Percentiles rank a stretch among this genome's conserved stretches.
Conservation (phyloP, 2,329 filamentous ascomycete genomes). For the Periconia digitata region DNA sequence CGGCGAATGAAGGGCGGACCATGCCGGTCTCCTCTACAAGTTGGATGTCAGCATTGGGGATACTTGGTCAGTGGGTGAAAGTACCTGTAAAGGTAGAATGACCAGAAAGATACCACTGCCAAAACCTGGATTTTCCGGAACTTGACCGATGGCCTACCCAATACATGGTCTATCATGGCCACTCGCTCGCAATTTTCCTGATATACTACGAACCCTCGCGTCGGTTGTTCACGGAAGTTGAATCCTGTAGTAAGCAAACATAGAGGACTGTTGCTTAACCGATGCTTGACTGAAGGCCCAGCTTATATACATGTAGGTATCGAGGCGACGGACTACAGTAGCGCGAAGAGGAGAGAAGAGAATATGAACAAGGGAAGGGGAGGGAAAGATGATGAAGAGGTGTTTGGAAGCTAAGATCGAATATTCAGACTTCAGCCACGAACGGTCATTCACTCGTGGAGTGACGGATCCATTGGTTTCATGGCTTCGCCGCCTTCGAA, state of each 20-base stretch:
- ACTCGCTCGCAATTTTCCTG: neutral
- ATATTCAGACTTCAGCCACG: neutral
- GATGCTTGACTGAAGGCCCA: neutral
- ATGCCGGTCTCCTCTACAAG: slow-evolving; percentile 74
- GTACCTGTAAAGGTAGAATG: slow-evolving; percentile 76
- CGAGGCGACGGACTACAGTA: no score
- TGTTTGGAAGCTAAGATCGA: neutral
- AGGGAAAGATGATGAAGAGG: neutral
- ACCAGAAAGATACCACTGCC: slow-evolving; percentile 89
- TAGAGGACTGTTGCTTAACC: neutral
- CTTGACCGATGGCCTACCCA: slow-evolving; percentile 86
- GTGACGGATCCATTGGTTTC: neutral
- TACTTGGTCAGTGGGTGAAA: slow-evolving; percentile 3
- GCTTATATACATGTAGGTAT: neutral
- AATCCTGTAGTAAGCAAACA: neutral
- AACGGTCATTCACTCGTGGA: neutral
- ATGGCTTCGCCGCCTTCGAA: slow-evolving; percentile 2
- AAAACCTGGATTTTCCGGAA: slow-evolving; percentile 92
- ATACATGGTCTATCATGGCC: slow-evolving; percentile 71
- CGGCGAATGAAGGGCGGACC: slow-evolving; percentile 76
- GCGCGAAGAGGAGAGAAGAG: no score
- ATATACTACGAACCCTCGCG: neutral
- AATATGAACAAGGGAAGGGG: no score
- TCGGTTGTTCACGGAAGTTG: neutral
- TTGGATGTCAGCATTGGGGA: slow-evolving; percentile 13